phyloP scores from a whole-genome alignment of 2,329 filamentous ascomycete genomes.

The Aspergillus glaucus region DNA sequence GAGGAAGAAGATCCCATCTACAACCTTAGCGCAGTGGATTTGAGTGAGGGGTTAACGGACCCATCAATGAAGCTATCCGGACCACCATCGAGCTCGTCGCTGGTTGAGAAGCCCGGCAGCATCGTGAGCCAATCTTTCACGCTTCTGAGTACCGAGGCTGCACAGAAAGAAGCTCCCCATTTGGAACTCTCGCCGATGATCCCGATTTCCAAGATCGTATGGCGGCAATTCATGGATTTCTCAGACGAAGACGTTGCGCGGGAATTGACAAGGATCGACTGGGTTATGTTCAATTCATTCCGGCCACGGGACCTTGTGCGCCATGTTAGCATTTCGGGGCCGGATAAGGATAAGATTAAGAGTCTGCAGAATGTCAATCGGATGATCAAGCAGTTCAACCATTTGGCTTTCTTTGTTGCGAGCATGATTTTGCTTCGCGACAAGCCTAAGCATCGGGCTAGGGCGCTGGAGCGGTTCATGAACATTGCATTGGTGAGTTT shows the following conservation, averaged over 20 bases:
- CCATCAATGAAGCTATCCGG: slow-evolving; percentile 33
- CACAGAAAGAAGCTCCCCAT: slow-evolving; percentile 68
- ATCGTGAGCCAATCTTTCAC: slow-evolving; percentile 39
- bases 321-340: slow-evolving; percentile 68
- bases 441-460: slow-evolving; percentile 89
- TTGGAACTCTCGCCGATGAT: slow-evolving; percentile 65
- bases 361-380: slow-evolving; percentile 82
- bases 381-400: slow-evolving; percentile 90
- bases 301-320: slow-evolving; percentile 87
- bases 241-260: slow-evolving; percentile 79
- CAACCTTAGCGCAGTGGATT: slow-evolving; percentile 34
- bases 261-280: slow-evolving; percentile 92
- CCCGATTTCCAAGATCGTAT: slow-evolving; percentile 75
- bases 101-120: slow-evolving; percentile 32
- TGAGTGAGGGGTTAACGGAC: slow-evolving; percentile 34
- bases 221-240: slow-evolving; percentile 83
- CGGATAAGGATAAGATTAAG: slow-evolving; percentile 52
- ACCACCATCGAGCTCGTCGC: slow-evolving; percentile 35
- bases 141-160: slow-evolving; percentile 54
- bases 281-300: slow-evolving; percentile 96
- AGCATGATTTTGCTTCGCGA: slow-evolving; percentile 84
- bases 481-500: slow-evolving; percentile 58
- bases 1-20: slow-evolving; percentile 33
- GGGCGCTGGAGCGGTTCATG: slow-evolving; percentile 95
- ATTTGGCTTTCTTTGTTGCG: slow-evolving; percentile 73